A percentile compares a stretch with the other conserved stretches of the same genome.
phyloP scores from a whole-genome alignment of 495 filamentous ascomycete species.

The Penicillium samsonianum region DNA sequence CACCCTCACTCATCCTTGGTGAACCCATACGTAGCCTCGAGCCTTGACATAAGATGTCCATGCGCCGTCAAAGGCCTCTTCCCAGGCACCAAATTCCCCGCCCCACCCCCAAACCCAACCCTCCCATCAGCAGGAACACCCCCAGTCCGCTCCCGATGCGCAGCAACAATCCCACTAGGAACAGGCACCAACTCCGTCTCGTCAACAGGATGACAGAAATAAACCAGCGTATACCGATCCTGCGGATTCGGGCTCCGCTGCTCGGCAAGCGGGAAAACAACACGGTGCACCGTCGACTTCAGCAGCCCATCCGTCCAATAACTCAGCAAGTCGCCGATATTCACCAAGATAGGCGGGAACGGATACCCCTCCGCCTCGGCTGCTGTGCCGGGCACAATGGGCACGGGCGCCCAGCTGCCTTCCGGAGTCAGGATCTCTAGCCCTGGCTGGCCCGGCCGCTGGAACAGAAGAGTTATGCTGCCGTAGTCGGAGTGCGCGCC shows the following conservation, averaged over 20 bases:
- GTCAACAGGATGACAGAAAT: constrained; percentile 86
- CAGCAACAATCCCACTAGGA: constrained; percentile 63
- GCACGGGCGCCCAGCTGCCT: constrained; percentile 47
- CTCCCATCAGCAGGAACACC: constrained; percentile 16
- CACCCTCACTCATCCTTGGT: constrained; percentile 26
- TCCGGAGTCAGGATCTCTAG: constrained; percentile 75
- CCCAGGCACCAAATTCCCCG: constrained; percentile 44
- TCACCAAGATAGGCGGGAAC: constrained; percentile 80
- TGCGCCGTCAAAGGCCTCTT: constrained; percentile 72
- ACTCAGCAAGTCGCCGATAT: constrained; percentile 86
- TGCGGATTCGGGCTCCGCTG: constrained; percentile 46
- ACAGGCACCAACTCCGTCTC: constrained; percentile 69
- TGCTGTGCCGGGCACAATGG: constrained; percentile 43
- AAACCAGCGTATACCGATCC: constrained; percentile 87
- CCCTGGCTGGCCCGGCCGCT: constrained; percentile 77
- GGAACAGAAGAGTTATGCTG: constrained; percentile 71
- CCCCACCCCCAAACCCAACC: constrained; percentile 47
- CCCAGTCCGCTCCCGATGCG: constrained; percentile 36
- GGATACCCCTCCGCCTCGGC: constrained; percentile 36
- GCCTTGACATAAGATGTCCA: constrained; percentile 75
- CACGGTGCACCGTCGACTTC: constrained; percentile 83
- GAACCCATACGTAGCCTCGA: constrained; percentile 74
- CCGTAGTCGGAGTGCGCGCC: constrained; percentile 71
- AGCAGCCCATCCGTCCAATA: constrained; percentile 91
- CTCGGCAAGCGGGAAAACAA: constrained; percentile 67